These are phyloP conservation scores for Cornus kousa DNA, from an alignment of 148 eudicot species.

Conservation along the genomic window DNA sequence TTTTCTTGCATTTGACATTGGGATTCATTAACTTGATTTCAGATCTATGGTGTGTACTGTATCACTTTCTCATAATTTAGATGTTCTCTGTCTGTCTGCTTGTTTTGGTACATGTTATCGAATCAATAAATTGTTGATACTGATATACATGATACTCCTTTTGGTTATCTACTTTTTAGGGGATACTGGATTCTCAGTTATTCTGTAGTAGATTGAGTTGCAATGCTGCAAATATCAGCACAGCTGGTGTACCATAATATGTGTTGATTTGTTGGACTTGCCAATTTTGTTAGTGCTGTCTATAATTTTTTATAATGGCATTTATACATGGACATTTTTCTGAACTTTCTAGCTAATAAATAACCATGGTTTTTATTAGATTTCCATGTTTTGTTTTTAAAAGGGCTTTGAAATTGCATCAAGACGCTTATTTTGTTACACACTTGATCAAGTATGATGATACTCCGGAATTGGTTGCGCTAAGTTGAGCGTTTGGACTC, in stretches of 20 bases:
- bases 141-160: neutral
- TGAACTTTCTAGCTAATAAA: neutral
- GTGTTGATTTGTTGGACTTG: neutral
- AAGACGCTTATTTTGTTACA: neutral
- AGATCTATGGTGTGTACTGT: constrained; percentile 9
- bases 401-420: neutral
- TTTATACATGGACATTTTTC: neutral
- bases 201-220: neutral
- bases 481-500: constrained; percentile 23
- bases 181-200: neutral
- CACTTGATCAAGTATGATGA: constrained; percentile 9
- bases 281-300: neutral
- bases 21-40: neutral
- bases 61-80: neutral
- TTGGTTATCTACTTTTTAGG: neutral
- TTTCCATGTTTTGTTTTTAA: neutral
- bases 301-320: neutral
- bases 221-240: neutral
- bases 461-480: neutral
- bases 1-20: neutral
- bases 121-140: neutral
- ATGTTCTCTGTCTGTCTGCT: neutral
- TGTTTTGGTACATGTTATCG: neutral
- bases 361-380: neutral
- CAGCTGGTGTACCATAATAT: neutral